Conservation (phyloP, 768 basidiomycete genomes). For the Pulveroboletus sp. region DNA sequence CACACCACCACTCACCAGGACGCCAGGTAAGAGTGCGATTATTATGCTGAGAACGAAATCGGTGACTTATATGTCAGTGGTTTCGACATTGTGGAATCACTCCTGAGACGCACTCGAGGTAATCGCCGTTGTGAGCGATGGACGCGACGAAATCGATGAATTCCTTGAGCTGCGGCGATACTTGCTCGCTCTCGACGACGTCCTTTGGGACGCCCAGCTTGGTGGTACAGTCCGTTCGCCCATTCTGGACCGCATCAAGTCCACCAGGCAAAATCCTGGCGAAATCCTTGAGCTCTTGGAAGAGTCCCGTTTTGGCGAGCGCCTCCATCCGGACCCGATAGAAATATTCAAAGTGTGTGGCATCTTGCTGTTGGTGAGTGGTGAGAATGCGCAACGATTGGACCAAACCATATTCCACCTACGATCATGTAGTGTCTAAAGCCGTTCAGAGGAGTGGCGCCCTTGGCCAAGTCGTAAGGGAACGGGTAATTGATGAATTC, state of each 20-base stretch:
- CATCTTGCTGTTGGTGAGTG: slow-evolving; percentile 1
- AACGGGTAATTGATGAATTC: not conserved
- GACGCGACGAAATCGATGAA: not conserved
- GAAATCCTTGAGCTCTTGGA: slow-evolving; percentile 1
- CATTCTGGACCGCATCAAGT: not conserved
- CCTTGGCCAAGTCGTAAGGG: not conserved
- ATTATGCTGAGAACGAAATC: not conserved
- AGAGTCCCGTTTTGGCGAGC: not conserved
- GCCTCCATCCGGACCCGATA: not conserved
- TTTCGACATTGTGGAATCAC: not conserved
- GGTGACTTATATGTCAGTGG: not conserved
- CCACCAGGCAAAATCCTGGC: not conserved
- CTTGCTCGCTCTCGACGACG: not conserved
- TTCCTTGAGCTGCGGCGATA: not conserved
- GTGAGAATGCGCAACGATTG: not conserved
- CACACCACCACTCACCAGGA: not conserved
- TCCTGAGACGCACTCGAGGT: slow-evolving; percentile 2
- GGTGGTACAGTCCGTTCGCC: not conserved
- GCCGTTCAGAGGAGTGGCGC: not conserved
- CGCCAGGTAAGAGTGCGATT: slow-evolving; percentile 3
- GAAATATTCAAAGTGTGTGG: slow-evolving; percentile 4
- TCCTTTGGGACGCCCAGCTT: not conserved
- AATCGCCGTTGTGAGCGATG: not conserved
- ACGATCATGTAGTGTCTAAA: slow-evolving; percentile 8
- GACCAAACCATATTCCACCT: not conserved